Evolutionary conservation across 352 stramenopile species (phyloP), one percentile per base, ranked within the genome.

Genomic region (Phytophthora ohioensis): DNA sequence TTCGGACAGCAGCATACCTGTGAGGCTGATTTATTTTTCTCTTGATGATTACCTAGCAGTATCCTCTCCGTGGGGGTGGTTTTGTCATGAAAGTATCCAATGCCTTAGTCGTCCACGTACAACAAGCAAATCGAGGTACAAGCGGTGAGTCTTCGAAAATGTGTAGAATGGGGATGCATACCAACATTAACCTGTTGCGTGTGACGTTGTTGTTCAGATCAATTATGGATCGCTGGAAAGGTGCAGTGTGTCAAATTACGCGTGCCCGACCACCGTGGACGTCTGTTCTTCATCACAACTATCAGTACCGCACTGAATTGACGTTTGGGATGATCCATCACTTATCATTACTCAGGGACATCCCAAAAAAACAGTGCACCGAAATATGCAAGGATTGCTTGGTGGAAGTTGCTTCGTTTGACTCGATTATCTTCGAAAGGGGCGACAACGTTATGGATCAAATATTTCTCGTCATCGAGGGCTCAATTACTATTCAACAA

Each of bases 381-480:
- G 47, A 67, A 6, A 60, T 89, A 5, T 89, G 79, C 39, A 57
- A 66, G 5, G 71, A 67, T 32, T 72, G 70, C 4, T 62, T 70
- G 30, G 59, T 89, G 3, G 77, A 79, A 38, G 74, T 67, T 8
- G 70, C 77, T 38, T 17, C 34, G 1, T 55, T 67, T 17, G 79
- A 84, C 38, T 71, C 75, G 0, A 31, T 70, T 27, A 31, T 89
- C 12, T 85, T 78, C 56, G 69, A 41, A 21, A 76, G 63, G 56
- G 73, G 61, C 2, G 77, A 86, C 4, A 27, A 42, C 6, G n/a
- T 58, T 1, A 34, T 74, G 2, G 72, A 86, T 13, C 51, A 52
- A 3, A 74, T 79, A 35, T 89, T 80, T 34, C 36, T 89, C 5
- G 70, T 89, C 3, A 45, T 84, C 4, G 64, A 74, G 51, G 81